These are phyloP conservation scores for Didymellaceae sp. DNA, from an alignment of 2,329 filamentous ascomycete genomes.

Conservation along the genomic window DNA sequence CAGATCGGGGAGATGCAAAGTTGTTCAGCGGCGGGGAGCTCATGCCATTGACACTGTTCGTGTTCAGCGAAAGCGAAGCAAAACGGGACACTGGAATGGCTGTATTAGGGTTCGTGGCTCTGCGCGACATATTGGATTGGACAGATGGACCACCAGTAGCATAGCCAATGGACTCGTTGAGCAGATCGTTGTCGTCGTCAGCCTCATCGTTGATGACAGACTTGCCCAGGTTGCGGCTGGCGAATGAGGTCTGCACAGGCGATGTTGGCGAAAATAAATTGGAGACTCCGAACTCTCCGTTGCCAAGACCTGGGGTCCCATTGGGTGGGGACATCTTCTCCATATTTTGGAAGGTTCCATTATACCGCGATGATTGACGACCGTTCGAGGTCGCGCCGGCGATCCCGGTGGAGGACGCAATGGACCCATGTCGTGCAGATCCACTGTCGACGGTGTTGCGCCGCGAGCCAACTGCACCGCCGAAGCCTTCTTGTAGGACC, in stretches of 20 bases:
- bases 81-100: conserved; percentile 74
- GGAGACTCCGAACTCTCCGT: conserved; percentile 67
- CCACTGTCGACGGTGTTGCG: conserved; percentile 63
- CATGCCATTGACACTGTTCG: conserved; percentile 56
- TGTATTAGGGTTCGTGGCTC: conserved; percentile 74
- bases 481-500: conserved; percentile 54
- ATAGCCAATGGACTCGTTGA: conserved; percentile 74
- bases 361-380: conserved; percentile 66
- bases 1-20: conserved; percentile 55
- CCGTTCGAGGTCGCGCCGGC: conserved; percentile 46
- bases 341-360: conserved; percentile 65
- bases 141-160: conserved; percentile 69
- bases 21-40: conserved; percentile 61
- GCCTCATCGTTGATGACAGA: conserved; percentile 73
- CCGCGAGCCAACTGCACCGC: conserved; percentile 53
- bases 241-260: conserved; percentile 73
- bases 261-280: conserved; percentile 76
- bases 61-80: conserved; percentile 73
- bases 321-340: conserved; percentile 69
- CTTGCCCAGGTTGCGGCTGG: conserved; percentile 68
- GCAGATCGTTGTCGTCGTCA: conserved; percentile 75
- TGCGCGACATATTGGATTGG: conserved; percentile 63
- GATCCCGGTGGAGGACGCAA: conserved; percentile 56
- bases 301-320: conserved; percentile 59
- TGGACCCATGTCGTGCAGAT: conserved; percentile 51